Evolutionary conservation across 441 rosid genomes (phyloP).

Genomic region (Hypseocharis bilobata): DNA sequence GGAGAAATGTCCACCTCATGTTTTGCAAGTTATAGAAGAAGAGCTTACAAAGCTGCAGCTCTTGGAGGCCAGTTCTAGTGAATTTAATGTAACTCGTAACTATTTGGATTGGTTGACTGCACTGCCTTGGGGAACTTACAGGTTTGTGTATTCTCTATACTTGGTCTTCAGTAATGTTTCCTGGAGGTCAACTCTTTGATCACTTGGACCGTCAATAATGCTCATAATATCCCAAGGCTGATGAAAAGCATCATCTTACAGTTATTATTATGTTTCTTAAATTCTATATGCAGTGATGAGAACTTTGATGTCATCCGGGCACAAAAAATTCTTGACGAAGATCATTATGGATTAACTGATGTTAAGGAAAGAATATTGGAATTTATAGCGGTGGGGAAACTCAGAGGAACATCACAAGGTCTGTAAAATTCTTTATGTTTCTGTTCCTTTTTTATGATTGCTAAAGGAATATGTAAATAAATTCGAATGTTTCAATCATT

Average conservation of each 20-base stretch:
- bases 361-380: conserved; percentile 94
- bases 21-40: conserved; percentile 82
- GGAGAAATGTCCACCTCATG: conserved; percentile 77
- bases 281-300: conserved; percentile 55
- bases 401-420: conserved; percentile 97
- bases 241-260: background rate
- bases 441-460: background rate
- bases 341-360: conserved; percentile 80
- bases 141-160: conserved; percentile 39
- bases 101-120: conserved; percentile 95
- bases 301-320: conserved; percentile 77
- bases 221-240: too few species aligned
- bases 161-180: background rate
- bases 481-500: background rate
- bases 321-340: conserved; percentile 77
- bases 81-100: conserved; percentile 82
- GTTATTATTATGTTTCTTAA: background rate
- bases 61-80: conserved; percentile 97
- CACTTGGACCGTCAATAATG: background rate
- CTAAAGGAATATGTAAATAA: background rate
- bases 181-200: background rate
- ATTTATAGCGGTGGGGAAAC: conserved; percentile 96
- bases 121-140: conserved; percentile 84
- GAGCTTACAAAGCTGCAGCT: conserved; percentile 75
- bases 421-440: conserved; percentile 15